Base-by-base conservation (phyloP, 345 rosid genomes). In the Rhodamnia rubescens region DNA sequence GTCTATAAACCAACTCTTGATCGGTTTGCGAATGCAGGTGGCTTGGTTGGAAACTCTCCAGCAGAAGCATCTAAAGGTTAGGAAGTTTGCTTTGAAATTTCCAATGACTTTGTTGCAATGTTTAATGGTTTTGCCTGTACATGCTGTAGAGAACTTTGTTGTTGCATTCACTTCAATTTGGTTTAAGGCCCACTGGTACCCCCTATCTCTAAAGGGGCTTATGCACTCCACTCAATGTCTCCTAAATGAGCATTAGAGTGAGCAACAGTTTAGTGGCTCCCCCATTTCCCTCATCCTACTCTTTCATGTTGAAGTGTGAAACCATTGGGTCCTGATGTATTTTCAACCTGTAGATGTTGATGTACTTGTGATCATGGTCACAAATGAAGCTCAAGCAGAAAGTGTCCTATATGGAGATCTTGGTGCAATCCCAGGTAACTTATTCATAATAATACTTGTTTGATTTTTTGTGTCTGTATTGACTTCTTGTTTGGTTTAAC, bases 311-410 rank as follows among this genome's bases (percentile, higher is more conserved):
- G 6, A 69, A 69, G 24, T 18, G 24, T 32, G 78, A 69, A 69
- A 69, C 12, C 44, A 69, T 4, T 1, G 8, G 22, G 22, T 32
- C 21, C 42, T 82, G 56, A 85, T 42, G n/a, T 86, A 44, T 85
- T 64, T 82, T 83, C 47, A 64, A 64, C 44, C 58, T 86, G 61
- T 92, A 97, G 99, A 92, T 90, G 95, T 93, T 85, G 95, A 95
- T 90, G 91, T 97, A 87, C 95, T 97, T 84, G 91, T 97, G 74
- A 85, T 97, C 89, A 97, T 97, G 99, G 99, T 96, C 85, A 93
- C 98, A 85, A 96, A 95, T 86, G 99, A 96, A 91, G 89, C 90
- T 87, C 99, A 95, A 91, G 99, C 94, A 74, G 98, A 95, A 86
- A 89, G 91, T 88, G 96, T 93, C 69, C 85, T 95, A 83, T 96